A percentile compares a stretch with the other conserved stretches of the same genome.
Conservation (phyloP, 2,329 filamentous ascomycete genomes). For the Iodosphaeria phyllophila region DNA sequence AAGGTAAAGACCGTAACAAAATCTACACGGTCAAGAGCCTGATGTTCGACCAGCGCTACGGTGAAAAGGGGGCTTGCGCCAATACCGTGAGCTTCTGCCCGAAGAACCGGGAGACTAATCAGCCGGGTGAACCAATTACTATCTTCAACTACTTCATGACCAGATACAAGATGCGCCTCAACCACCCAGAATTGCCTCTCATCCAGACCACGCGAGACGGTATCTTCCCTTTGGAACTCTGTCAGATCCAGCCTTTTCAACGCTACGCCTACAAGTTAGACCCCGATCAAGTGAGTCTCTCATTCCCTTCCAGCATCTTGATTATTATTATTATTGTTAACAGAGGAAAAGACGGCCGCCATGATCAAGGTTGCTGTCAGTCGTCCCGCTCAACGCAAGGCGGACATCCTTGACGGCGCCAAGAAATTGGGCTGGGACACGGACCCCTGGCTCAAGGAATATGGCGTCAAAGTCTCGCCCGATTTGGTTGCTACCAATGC, state of each 20-base stretch:
- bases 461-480: constrained; percentile 50
- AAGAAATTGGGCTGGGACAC: constrained; percentile 43
- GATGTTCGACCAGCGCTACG: constrained; percentile 24
- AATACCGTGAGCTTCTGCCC: constrained; percentile 37
- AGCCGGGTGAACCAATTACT: constrained; percentile 9
- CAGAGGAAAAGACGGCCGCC: constrained; percentile 38
- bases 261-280: constrained; percentile 44
- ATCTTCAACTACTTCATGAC: constrained; percentile 36
- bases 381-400: constrained; percentile 47
- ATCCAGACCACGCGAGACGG: constrained; percentile 35
- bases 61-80: constrained; percentile 25
- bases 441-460: constrained; percentile 54
- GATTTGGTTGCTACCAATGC: constrained; percentile 51
- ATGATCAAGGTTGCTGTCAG: constrained; percentile 96
- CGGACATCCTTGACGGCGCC: constrained; percentile 50
- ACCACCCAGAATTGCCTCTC: constrained; percentile 30
- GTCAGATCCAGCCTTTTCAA: constrained; percentile 32
- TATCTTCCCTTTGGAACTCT: constrained; percentile 43
- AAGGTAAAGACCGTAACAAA: constrained; percentile 25
- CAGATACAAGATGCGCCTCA: constrained; percentile 32
- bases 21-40: constrained; percentile 33
- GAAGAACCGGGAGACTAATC: constrained; percentile 18
- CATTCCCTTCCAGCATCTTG: too few species aligned
- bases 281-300: constrained; percentile 24
- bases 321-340: not conserved